Conservation (phyloP, 2,329 filamentous ascomycete species). For the Catunica adiposa region DNA sequence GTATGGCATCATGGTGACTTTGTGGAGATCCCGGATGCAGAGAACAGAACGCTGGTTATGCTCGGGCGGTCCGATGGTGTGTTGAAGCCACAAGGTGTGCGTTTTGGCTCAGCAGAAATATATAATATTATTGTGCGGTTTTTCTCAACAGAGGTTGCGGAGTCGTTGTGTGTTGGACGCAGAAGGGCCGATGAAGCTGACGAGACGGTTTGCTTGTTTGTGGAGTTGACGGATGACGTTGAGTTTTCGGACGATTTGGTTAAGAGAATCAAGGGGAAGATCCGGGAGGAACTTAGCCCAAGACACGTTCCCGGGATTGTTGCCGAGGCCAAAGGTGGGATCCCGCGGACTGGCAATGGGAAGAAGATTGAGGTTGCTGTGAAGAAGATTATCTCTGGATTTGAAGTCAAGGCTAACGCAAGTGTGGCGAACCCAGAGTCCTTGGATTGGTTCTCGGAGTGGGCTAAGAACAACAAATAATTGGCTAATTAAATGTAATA, state of each 20-base stretch:
- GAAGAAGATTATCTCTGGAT: slow-evolving; percentile 83
- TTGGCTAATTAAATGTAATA: not conserved
- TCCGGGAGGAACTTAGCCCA: slow-evolving; percentile 67
- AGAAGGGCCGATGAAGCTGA: slow-evolving; percentile 55
- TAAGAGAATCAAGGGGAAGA: slow-evolving; percentile 44
- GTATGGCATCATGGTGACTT: slow-evolving; percentile 96
- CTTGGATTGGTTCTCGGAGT: slow-evolving; percentile 71
- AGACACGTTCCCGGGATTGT: slow-evolving; percentile 77
- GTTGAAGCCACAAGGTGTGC: slow-evolving; percentile 76
- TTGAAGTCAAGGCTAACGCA: slow-evolving; percentile 74
- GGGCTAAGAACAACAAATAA: slow-evolving; percentile 35
- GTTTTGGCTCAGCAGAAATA: slow-evolving; percentile 88
- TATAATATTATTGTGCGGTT: slow-evolving; percentile 84
- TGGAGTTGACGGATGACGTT: slow-evolving; percentile 52
- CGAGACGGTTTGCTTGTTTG: slow-evolving; percentile 76
- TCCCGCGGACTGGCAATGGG: slow-evolving; percentile 83
- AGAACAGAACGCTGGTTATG: slow-evolving; percentile 71
- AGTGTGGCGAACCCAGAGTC: slow-evolving; percentile 87
- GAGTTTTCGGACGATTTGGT: slow-evolving; percentile 44
- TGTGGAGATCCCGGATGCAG: slow-evolving; percentile 46
- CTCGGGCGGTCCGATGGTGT: slow-evolving; percentile 84
- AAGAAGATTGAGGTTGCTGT: slow-evolving; percentile 97
- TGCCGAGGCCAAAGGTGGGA: slow-evolving; percentile 53
- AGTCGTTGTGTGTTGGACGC: slow-evolving; percentile 75
- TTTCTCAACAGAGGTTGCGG: slow-evolving; percentile 62